Evolutionary conservation across 257 asterid genomes (phyloP).

Genomic region (Rhazya stricta): DNA sequence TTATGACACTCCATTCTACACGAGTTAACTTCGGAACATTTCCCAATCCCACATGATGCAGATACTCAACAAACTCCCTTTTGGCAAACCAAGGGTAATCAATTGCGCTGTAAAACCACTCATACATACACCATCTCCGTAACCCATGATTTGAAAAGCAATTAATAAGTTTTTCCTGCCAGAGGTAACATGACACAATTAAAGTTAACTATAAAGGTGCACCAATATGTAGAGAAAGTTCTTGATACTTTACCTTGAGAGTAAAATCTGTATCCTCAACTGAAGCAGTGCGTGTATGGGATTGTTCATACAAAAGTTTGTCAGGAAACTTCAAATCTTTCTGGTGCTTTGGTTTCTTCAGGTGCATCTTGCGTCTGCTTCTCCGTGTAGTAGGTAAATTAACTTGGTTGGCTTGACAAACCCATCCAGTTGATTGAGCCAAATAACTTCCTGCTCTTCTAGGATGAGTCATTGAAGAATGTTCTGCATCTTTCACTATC

Average conservation of each 20-base stretch:
- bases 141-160: slow-evolving; percentile 51
- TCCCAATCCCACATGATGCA: slow-evolving; percentile 76
- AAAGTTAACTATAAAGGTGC: not conserved
- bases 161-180: slow-evolving; percentile 55
- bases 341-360: slow-evolving; percentile 39
- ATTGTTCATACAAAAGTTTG: not conserved
- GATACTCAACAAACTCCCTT: slow-evolving; percentile 77
- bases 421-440: slow-evolving; percentile 53
- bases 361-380: slow-evolving; percentile 61
- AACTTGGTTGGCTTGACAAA: slow-evolving; percentile 42
- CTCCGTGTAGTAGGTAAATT: slow-evolving; percentile 55
- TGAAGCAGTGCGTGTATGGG: not conserved
- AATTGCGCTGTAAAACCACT: slow-evolving; percentile 88
- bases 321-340: slow-evolving; percentile 42
- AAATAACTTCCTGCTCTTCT: slow-evolving; percentile 72
- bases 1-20: slow-evolving; percentile 87
- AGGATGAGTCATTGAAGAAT: slow-evolving; percentile 56
- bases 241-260: slow-evolving; percentile 36
- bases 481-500: slow-evolving; percentile 48
- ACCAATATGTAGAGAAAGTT: not conserved
- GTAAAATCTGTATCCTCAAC: slow-evolving; percentile 6
- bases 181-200: slow-evolving; percentile 5
- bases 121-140: slow-evolving; percentile 81
- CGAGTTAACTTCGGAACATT: slow-evolving; percentile 81
- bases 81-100: slow-evolving; percentile 92